phyloP scores from a whole-genome alignment of 1,284 basidiomycete species.

The Blastosporella zonata region DNA sequence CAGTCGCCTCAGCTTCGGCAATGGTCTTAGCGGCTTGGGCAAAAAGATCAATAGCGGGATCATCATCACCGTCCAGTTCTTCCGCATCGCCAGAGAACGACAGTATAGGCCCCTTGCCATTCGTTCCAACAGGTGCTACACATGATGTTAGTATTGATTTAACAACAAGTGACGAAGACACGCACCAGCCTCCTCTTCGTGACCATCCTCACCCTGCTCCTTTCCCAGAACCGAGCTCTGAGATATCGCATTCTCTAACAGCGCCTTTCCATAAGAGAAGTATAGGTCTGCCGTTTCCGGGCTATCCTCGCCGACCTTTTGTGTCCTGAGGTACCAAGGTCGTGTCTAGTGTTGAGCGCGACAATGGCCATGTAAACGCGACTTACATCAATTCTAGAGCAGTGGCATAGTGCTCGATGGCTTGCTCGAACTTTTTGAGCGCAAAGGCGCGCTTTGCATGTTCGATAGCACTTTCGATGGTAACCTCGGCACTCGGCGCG shows the following conservation, averaged over 20 bases:
- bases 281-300: conserved; percentile 81
- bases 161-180: conserved; percentile 4
- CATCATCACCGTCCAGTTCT: conserved; percentile 41
- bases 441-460: conserved; percentile 85
- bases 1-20: conserved; percentile 37
- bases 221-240: conserved; percentile 84
- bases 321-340: conserved; percentile 47
- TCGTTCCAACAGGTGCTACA: conserved; percentile 22
- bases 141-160: not conserved
- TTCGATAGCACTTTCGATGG: conserved; percentile 62
- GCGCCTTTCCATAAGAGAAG: conserved; percentile 81
- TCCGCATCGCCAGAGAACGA: conserved; percentile 77
- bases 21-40: conserved; percentile 47
- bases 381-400: conserved; percentile 79
- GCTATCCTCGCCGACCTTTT: conserved; percentile 69
- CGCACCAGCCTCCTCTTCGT: conserved; percentile 41
- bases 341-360: conserved; percentile 22
- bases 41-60: conserved; percentile 57
- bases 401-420: conserved; percentile 79
- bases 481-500: conserved; percentile 20
- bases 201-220: conserved; percentile 59
- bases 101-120: conserved; percentile 53
- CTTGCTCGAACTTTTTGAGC: conserved; percentile 82
- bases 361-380: conserved; percentile 27
- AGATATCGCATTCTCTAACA: conserved; percentile 83